Base-by-base conservation (phyloP, 176 grass and related monocot genomes). In the Tillandsia fasciculata region DNA sequence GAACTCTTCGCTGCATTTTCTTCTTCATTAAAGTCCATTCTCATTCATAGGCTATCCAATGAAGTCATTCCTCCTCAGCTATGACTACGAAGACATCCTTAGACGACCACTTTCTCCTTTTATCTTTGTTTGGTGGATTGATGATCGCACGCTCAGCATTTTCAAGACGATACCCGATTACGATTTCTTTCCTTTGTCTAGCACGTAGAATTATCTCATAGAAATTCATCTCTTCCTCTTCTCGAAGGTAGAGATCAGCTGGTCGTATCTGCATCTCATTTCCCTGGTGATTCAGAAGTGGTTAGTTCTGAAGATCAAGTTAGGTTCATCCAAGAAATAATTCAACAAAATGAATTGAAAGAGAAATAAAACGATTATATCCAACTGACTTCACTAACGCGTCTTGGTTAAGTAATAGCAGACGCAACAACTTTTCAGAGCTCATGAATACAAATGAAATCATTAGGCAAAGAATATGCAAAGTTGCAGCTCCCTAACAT, bases 171-270 rank as follows among this genome's bases (percentile, higher is more conserved):
- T 91, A 91, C 33, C 88, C 83, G 14, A 90, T 81, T 56, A 90
- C 83, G 65, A 90, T 83, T 64, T 90, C 88, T 83, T 90, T 90
- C 71, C 88, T 70, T 76, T 86, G 88, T 67, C 88, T 80, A 20
- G 83, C 83, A 52, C 88, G 83, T 10, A 86, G 68, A 63, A 90
- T 83, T 58, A 90, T 78, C 75, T 90, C 88, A 29, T 81, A 86
- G 56, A 91, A 91, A 63, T 81, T 91, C 52, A 91, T 71, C 68
- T 91, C 83, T 66, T 91, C 83, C 22, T 91, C 88, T 53, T 79
- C 83, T 67, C 71, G 72, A 70, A 91, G 77, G 68, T 86, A 91
- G 10, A 86, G 71, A 51, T 81, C 83, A 2, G 88, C 76, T 20
- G 28, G 22, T 5, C 72, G 78, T 78, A 91, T 91, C 26, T 91